A percentile compares a stretch with the other conserved stretches of the same genome.
phyloP scores from a whole-genome alignment of 306 rosid genomes.

The Quercus mongolica region DNA sequence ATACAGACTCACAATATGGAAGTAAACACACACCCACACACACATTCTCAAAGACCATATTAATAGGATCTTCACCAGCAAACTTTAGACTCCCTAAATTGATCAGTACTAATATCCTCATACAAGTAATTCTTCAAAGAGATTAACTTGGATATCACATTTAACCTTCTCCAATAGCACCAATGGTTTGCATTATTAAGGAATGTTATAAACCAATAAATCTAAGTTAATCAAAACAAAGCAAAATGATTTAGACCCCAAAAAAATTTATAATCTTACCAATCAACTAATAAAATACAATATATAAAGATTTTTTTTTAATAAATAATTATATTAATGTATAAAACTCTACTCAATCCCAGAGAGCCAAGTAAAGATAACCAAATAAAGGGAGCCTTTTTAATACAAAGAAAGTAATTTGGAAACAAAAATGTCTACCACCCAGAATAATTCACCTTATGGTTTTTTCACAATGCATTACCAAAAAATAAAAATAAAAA shows the following conservation, averaged over 20 bases:
- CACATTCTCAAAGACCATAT: not conserved
- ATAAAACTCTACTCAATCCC: no score
- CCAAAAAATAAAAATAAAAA: not conserved
- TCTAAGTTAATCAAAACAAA: no score
- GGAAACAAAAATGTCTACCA: not conserved
- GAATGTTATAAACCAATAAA: no score
- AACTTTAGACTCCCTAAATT: not conserved
- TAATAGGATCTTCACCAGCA: not conserved
- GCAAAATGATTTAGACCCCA: no score
- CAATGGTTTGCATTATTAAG: not conserved
- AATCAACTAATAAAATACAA: not conserved
- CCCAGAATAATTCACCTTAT: not conserved
- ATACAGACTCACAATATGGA: not conserved
- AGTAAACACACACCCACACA: not conserved
- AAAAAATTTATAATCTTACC: no score
- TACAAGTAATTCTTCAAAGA: not conserved
- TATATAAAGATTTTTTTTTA: no score
- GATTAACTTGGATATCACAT: not conserved
- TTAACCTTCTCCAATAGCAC: not conserved
- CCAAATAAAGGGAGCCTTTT: no score
- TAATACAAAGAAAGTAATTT: no score
- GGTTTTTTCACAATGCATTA: not conserved
- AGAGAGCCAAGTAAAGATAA: no score
- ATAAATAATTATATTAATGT: no score
- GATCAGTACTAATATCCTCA: not conserved